Base-by-base conservation (phyloP, 768 basidiomycete species). In the Russula brevipes region DNA sequence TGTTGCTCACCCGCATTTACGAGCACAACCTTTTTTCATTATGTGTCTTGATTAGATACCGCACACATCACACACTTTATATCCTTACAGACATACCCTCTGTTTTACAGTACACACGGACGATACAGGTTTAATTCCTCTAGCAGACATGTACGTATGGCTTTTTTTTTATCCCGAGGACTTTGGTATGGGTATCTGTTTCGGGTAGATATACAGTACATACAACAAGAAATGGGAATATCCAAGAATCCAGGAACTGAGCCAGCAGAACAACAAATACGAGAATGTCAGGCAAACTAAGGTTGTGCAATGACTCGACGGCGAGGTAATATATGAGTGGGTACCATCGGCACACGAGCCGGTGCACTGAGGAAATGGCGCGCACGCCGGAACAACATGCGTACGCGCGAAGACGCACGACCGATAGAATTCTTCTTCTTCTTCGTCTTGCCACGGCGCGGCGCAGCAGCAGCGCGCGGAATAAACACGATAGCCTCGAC, bases 361-460 rank as follows among this genome's bases (percentile, higher is more conserved):
- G 62, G 47, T 30, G 57, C 53, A 42, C 19, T 44, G 17, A 64
- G 24, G 2, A 64, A 2, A 5, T 31, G 59, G 17, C 63, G 47
- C 3, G 41, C 54, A 5, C 63, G 63, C 4, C 54, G 63, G 49
- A 55, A 50, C 3, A 64, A 19, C 9, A 17, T n/a, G n/a, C 24
- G 59, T 31, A 64, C 38, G 36, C 47, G 54, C 54, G 63, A 54
- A 2, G 36, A 19, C n/a, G 30, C 54, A 47, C 24, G 50, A 46
- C 36, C 8, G 6, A 38, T 3, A 3, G 35, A n/a, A 24, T 19
- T 16, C 8, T 54, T 49, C 31, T 57, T 57, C 9, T 8, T 10
- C 19, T 24, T 1, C n/a, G 35, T 11, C n/a, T 11, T 10, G 7
- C 47, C 47, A 14, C 39, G 1, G 4, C 16, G 30, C 39, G 54